These are phyloP conservation scores for Sporopachydermia quercuum DNA, from an alignment of 805 yeast species.

Conservation along the genomic window DNA sequence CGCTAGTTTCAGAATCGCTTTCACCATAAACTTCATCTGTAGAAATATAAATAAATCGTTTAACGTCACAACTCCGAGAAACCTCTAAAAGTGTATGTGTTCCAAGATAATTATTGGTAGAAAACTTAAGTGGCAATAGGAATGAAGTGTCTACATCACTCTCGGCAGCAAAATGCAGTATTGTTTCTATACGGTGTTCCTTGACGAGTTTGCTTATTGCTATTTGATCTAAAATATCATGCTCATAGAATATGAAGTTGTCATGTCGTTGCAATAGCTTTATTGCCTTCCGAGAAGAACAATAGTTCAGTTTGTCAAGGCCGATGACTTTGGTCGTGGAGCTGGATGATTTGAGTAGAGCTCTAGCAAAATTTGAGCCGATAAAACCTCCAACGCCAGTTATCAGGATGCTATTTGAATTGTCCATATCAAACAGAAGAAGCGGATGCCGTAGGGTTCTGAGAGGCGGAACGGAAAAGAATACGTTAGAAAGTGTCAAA, in stretches of 20 bases:
- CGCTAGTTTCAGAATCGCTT: slow-evolving; percentile 13
- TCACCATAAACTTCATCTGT: slow-evolving; percentile 52
- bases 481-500: too few relatives aligned
- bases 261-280: slow-evolving; percentile 16
- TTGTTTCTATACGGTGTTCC: slow-evolving; percentile 16
- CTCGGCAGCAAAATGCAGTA: slow-evolving; percentile 42
- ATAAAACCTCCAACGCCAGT: slow-evolving; percentile 48
- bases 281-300: slow-evolving; percentile 21
- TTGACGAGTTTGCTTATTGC: slow-evolving; percentile 12
- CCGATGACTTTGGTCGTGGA: slow-evolving; percentile 24
- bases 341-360: slow-evolving; percentile 17
- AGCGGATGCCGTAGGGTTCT: too few relatives aligned
- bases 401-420: slow-evolving; percentile 19
- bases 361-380: slow-evolving; percentile 32
- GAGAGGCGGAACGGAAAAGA: too few relatives aligned
- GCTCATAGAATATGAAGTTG: slow-evolving; percentile 15
- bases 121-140: slow-evolving; percentile 26
- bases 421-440: too few relatives aligned
- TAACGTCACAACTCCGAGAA: slow-evolving; percentile 14
- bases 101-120: slow-evolving; percentile 29
- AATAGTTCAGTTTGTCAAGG: slow-evolving; percentile 32
- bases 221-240: slow-evolving; percentile 22
- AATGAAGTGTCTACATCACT: slow-evolving; percentile 40
- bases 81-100: slow-evolving; percentile 34
- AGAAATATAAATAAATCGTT: slow-evolving; percentile 30